A percentile compares a stretch with the other conserved stretches of the same genome.
phyloP scores from a whole-genome alignment of 1,139 yeast species.

The Tardiomyces digboiensis region DNA sequence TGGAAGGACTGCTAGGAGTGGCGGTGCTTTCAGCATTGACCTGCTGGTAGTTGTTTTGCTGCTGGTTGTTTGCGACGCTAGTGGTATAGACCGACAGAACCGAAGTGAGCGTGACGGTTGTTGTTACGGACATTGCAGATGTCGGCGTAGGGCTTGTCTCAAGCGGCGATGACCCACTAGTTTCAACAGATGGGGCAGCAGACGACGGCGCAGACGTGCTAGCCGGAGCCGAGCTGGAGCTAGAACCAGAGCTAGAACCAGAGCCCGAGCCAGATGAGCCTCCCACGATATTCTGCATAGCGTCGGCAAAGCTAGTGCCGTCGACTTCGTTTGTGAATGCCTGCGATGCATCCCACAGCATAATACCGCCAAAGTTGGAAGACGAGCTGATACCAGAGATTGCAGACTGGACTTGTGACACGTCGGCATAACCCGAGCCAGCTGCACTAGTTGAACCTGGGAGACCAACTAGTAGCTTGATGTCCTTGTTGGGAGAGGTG shows the following conservation, averaged over 20 bases:
- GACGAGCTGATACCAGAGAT: conserved; percentile 30
- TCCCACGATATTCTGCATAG: conserved; percentile 32
- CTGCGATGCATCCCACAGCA: conserved; percentile 90
- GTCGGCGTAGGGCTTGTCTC: background rate
- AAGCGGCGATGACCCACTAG: background rate
- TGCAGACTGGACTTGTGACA: conserved; percentile 18
- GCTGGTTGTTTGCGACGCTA: no score
- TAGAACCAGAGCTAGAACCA: conserved; percentile 4
- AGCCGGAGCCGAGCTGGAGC: conserved; percentile 7
- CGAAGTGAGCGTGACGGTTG: conserved; percentile 3
- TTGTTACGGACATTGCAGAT: background rate
- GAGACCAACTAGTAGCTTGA: conserved; percentile 57
- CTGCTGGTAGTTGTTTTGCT: background rate
- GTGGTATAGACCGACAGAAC: conserved; percentile 2
- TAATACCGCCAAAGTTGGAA: conserved; percentile 68
- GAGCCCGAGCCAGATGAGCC: conserved; percentile 8
- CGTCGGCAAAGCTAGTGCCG: conserved; percentile 36
- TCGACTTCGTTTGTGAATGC: conserved; percentile 44
- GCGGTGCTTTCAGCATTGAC: background rate
- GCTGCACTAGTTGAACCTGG: conserved; percentile 68
- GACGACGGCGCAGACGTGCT: conserved; percentile 6
- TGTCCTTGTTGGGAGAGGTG: conserved; percentile 54
- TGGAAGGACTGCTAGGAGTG: conserved; percentile 6
- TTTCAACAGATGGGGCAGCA: conserved; percentile 5
- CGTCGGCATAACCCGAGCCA: conserved; percentile 54